phyloP scores from a whole-genome alignment of 768 basidiomycete species.

The Polyporus arcularius region DNA sequence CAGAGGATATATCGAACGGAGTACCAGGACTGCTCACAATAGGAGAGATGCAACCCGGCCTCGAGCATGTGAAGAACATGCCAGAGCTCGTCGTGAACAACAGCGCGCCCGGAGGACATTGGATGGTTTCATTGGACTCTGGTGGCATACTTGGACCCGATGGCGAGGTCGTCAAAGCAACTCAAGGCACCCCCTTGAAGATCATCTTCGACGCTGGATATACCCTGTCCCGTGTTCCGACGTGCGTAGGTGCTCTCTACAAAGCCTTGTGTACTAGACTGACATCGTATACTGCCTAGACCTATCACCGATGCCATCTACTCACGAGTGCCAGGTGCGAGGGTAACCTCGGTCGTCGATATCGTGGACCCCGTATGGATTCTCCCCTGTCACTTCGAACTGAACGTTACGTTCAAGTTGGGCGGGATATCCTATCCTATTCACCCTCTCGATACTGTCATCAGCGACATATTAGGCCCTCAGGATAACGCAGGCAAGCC shows the following conservation, averaged over 20 bases:
- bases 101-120: constrained; percentile 31
- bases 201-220: constrained; percentile 34
- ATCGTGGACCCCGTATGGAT: constrained; percentile 29
- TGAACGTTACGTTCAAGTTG: constrained; percentile 37
- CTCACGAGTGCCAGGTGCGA: constrained; percentile 33
- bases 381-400: constrained; percentile 34
- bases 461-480: constrained; percentile 18
- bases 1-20: constrained; percentile 28
- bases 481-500: constrained; percentile 25
- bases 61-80: constrained; percentile 28
- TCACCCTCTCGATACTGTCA: constrained; percentile 36
- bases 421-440: constrained; percentile 34
- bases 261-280: neutral
- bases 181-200: constrained; percentile 21
- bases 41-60: constrained; percentile 28
- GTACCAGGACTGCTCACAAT: constrained; percentile 35
- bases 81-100: constrained; percentile 30
- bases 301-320: constrained; percentile 36
- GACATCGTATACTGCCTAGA: neutral
- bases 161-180: constrained; percentile 25
- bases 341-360: constrained; percentile 16
- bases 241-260: constrained; percentile 15
- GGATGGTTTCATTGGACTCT: constrained; percentile 33
- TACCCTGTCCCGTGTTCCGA: constrained; percentile 36
- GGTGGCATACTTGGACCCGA: constrained; percentile 39